Base-by-base conservation (phyloP, 345 rosid species). In the Sisymbrium irio region DNA sequence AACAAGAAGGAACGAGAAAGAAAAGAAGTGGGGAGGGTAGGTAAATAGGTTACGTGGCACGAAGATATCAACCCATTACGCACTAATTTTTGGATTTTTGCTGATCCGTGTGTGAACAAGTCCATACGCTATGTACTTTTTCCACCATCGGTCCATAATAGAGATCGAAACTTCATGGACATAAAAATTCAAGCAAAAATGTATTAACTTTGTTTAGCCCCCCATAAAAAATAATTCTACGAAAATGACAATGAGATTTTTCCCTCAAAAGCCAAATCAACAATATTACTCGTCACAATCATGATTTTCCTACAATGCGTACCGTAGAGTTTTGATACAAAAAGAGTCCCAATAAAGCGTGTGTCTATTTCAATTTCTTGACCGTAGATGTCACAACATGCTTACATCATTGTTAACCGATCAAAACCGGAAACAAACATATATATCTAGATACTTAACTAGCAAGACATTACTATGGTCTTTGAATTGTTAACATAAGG, bases 21-120 rank as follows among this genome's bases (percentile, higher is more conserved):
- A 33, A 9, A 25, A 71, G 4, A 71, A 35, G 56, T 55, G 57
- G 46, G 32, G 14, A 15, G 42, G 51, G 42, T 50, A 59, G 39
- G 20, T 2, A 58, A 57, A 67, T 39, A 66, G 62, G 69, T 61
- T 30, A 75, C 74, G 74, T 75, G 79, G 79, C 27, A 13, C 0
- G 61, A 75, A 61, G 57, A 68, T 60, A 75, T 68, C 74, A 76
- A 68, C 69, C 3, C 73, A 67, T 39, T 18, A 53, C 56, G 41
- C 74, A 41, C 74, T 7, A 40, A 27, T 20, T 13, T 36, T 73
- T 73, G 77, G 65, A 65, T 1, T 15, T 64, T 73, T 62, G 64
- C 79, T 76, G 35, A 69, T 68, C 58, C 20, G 18, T 54, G 58
- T 62, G 70, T 67, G 73, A 53, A 74, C 22, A 41, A 49, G 58